These are phyloP conservation scores for Clonostachys rhizophaga DNA, from an alignment of 2,329 filamentous ascomycete species.

Conservation along the genomic window DNA sequence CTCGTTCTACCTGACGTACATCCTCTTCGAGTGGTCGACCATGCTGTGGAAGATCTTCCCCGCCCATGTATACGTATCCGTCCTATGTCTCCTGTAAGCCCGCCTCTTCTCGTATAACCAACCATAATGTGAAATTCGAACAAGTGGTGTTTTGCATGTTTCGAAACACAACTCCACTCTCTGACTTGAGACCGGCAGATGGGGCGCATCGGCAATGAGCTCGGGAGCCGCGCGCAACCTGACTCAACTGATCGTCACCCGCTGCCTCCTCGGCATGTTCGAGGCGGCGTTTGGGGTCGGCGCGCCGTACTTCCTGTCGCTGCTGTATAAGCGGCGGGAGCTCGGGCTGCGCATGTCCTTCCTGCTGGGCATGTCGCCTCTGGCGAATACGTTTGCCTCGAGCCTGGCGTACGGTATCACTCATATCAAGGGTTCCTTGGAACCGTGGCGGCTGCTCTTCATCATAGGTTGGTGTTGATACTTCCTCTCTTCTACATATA, in stretches of 20 bases:
- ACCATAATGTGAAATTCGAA: no score
- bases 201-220: background rate
- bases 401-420: slow-evolving; percentile 63
- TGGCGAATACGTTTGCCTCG: slow-evolving; percentile 64
- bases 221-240: background rate
- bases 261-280: slow-evolving; percentile 26
- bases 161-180: background rate
- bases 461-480: slow-evolving; percentile 33
- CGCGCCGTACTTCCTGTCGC: slow-evolving; percentile 34
- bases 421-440: slow-evolving; percentile 46
- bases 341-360: slow-evolving; percentile 67
- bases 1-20: slow-evolving; percentile 7
- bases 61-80: slow-evolving; percentile 3
- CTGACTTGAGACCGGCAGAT: background rate
- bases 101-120: background rate
- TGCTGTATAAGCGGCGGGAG: slow-evolving; percentile 48
- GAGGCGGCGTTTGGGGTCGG: slow-evolving; percentile 36
- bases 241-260: slow-evolving; percentile 9
- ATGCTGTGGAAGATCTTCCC: slow-evolving; percentile 7
- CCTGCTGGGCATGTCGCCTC: slow-evolving; percentile 63
- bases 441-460: slow-evolving; percentile 62
- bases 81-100: slow-evolving; percentile 5
- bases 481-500: slow-evolving; percentile 4
- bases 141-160: background rate
- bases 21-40: slow-evolving; percentile 7